phyloP scores from a whole-genome alignment of 2,329 filamentous ascomycete genomes.

The Orbilia ellipsospora region DNA sequence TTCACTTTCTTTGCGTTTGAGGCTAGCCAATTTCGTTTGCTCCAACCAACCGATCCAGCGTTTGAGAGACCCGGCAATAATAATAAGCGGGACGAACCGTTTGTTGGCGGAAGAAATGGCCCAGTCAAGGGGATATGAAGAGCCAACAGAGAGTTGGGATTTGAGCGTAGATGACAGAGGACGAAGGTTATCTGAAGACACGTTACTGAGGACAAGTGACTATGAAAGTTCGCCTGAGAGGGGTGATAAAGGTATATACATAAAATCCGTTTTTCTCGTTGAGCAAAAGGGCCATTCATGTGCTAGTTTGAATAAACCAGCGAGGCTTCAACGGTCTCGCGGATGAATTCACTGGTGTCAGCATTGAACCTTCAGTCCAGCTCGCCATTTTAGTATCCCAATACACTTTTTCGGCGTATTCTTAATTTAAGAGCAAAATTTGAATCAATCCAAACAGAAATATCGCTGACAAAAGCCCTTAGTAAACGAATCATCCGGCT shows the following conservation, averaged over 20 bases:
- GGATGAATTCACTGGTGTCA: not conserved
- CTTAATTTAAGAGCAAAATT: too few species aligned
- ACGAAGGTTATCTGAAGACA: constrained; percentile 6
- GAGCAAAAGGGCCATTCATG: not conserved
- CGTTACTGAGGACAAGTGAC: not conserved
- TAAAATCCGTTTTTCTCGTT: not conserved
- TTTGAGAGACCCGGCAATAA: too few species aligned
- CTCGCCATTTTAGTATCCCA: too few species aligned
- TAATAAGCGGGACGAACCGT: too few species aligned
- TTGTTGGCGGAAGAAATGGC: too few species aligned
- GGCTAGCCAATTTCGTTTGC: too few species aligned
- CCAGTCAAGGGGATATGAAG: too few species aligned
- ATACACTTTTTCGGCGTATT: too few species aligned
- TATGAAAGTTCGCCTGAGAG: constrained; percentile 2
- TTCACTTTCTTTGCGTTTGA: too few species aligned
- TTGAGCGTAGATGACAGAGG: not conserved
- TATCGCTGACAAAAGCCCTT: not conserved
- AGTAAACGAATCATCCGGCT: not conserved
- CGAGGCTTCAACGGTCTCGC: not conserved
- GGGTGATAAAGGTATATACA: not conserved
- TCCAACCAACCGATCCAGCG: too few species aligned
- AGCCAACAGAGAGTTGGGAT: too few species aligned
- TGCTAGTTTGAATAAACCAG: not conserved
- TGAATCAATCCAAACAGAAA: not conserved
- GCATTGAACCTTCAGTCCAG: not conserved